Base-by-base conservation (phyloP, 371 early-diverging fungal species). In the Mortierella sp. region DNA sequence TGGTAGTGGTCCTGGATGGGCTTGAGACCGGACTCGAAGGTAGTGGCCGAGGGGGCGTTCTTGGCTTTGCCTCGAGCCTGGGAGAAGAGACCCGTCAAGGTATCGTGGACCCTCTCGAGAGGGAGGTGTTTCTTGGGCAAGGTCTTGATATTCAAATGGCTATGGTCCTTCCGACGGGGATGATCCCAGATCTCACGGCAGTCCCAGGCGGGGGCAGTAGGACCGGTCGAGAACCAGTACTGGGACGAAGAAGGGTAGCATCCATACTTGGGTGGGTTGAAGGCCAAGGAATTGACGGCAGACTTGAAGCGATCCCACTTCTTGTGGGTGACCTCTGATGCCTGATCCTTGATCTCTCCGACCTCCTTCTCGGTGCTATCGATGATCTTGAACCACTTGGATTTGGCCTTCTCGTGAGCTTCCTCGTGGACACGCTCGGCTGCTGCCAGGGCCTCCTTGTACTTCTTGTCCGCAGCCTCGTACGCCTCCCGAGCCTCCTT, bases 151-250 rank as follows among this genome's bases (percentile, higher is more conserved):
- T 66, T 37, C 2, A 52, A 53, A 40, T 83, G 76, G 2, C 70
- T 55, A 29, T 78, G 79, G 29, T 81, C 74, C 22, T 71, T 64
- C 1, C 77, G 74, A 22, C 50, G 70, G 16, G 83, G 76, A 24
- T 78, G 83, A 44, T 78, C 83, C 83, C 83, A 83, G 29, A 83
- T 70, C 76, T 83, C 83, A 22, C 79, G 58, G 55, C 83, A 83
- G 34, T 83, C 83, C 83, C 83, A 83, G 24, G 50, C 71, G 6
- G 39, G 40, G 2, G 64, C 47, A 8, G 73, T 45, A 11, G 69
- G 66, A 34, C 72, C 61, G 31, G 75, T 64, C 5, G 83, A 78
- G 75, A 83, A 83, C 83, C 83, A 83, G 50, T 83, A 83, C 64
- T 83, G 83, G 1, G 83, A 70, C 8, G 52, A 66, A 34, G 58